A percentile compares a stretch with the other conserved stretches of the same genome.
These are phyloP conservation scores for Neofusicoccum ribis DNA, from an alignment of 2,329 filamentous ascomycete genomes.

Conservation along the genomic window DNA sequence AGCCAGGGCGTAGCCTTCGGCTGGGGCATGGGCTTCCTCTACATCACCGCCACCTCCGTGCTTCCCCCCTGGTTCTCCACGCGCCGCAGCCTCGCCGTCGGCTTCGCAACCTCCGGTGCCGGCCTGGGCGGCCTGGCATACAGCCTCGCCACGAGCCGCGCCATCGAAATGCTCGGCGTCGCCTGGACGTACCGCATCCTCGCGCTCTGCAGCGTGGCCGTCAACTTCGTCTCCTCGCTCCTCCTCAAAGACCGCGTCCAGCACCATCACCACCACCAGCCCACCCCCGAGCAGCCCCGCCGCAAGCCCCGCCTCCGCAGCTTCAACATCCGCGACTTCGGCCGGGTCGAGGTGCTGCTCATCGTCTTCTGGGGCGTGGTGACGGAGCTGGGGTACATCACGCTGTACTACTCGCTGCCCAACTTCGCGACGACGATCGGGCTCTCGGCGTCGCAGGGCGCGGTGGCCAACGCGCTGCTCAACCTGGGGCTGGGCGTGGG, in stretches of 20 bases:
- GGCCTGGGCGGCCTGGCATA: conserved; percentile 35
- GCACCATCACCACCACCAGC: not conserved
- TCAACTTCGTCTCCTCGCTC: conserved; percentile 26
- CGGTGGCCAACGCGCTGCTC: conserved; percentile 41
- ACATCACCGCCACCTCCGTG: conserved; percentile 35
- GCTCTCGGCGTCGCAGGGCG: conserved; percentile 39
- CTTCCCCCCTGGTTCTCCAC: conserved; percentile 41
- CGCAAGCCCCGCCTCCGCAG: conserved; percentile 27
- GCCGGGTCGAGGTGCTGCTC: conserved; percentile 35
- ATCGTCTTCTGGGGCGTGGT: conserved; percentile 42
- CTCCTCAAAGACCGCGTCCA: conserved; percentile 30
- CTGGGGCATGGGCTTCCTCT: conserved; percentile 38
- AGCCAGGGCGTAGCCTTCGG: conserved; percentile 35
- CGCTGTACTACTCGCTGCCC: conserved; percentile 43
- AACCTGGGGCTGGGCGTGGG: conserved; percentile 52
- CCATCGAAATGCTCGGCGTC: conserved; percentile 32
- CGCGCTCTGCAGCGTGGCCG: conserved; percentile 29
- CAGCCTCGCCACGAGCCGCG: conserved; percentile 30
- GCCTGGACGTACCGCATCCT: conserved; percentile 33
- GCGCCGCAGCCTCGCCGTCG: conserved; percentile 37
- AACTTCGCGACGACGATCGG: conserved; percentile 46
- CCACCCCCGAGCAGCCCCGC: conserved; percentile 21
- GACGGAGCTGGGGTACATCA: conserved; percentile 47
- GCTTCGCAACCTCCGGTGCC: conserved; percentile 36
- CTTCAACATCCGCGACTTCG: conserved; percentile 31